Evolutionary conservation across 1,284 basidiomycete genomes (phyloP), one percentile per base, ranked within the genome.

Genomic region (Ganoderma lucidum): DNA sequence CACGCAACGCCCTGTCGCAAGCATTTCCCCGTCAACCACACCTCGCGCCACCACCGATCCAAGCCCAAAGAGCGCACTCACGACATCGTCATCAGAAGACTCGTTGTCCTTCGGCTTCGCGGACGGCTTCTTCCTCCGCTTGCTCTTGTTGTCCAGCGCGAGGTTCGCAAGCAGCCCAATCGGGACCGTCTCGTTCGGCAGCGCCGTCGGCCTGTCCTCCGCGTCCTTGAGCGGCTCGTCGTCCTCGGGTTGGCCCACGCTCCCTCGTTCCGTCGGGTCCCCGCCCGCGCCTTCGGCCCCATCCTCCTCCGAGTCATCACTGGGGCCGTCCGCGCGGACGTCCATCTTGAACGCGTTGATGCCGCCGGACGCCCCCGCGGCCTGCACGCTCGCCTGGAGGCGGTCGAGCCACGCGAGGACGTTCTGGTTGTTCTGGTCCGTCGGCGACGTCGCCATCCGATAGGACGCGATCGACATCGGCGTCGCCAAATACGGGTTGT

Each of bases 391-490:
- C 19, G 78, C 78, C 74, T 85, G 81, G 0, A 87, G 78, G 2
- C 83, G 81, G 67, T 87, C 84, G 70, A 93, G 84, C 92, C 92
- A 94, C 12, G 87, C 90, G n/a, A 92, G 80, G 59, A 94, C 86
- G 70, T 89, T 89, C 44, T 85, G 79, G 67, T 93, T 92, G 71
- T 88, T 87, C 65, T 86, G 83, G 76, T 93, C 92, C 14, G 89
- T 89, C 2, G 91, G 88, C 0, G 91, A 90, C 0, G 90, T 90
- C 4, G 91, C 91, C 85, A 89, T 86, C 55, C 90, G 85, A 74
- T 93, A 93, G 1, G 92, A 91, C 4, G 89, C 90, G 72, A 93
- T 92, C 4, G 90, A 89, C 59, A 94, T 83, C 6, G 92, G 92
- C 0, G 91, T 93, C 9, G 92, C 91, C 68, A 87, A 82, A 78